Percentiles rank a stretch among this genome's conserved stretches.
These are phyloP conservation scores for Populus euphratica DNA, from an alignment of 345 rosid species.

Conservation along the genomic window DNA sequence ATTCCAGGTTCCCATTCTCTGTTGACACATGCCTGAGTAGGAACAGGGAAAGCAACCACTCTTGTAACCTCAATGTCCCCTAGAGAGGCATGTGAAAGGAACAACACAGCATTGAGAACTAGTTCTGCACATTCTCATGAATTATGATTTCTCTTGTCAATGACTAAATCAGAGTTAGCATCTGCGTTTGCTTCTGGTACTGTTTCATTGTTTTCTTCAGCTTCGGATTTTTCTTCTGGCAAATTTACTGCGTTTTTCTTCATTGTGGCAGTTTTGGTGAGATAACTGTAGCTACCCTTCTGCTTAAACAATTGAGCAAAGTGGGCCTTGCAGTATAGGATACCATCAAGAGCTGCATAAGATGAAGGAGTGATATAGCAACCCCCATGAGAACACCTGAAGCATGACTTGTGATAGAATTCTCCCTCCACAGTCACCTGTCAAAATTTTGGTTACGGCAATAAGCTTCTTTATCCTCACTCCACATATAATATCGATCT, in stretches of 20 bases:
- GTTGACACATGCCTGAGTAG: neutral
- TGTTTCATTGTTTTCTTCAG: constrained; percentile 7
- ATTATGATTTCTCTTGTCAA: constrained; percentile 11
- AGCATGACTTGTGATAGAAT: constrained; percentile 50
- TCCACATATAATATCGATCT: neutral
- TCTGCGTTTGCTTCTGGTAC: constrained; percentile 10
- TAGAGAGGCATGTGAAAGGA: neutral
- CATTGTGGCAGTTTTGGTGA: constrained; percentile 30
- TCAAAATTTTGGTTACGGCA: neutral
- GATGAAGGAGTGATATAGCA: constrained; percentile 42
- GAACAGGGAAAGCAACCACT: neutral
- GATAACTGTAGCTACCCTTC: constrained; percentile 43
- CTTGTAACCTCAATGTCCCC: neutral
- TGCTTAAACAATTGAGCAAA: constrained; percentile 52
- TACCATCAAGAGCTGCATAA: constrained; percentile 51
- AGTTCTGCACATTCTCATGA: neutral
- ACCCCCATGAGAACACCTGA: constrained; percentile 54
- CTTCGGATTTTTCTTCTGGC: constrained; percentile 7
- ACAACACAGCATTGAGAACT: neutral
- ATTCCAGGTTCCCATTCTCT: neutral
- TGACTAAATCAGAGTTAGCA: neutral
- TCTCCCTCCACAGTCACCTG: constrained; percentile 54
- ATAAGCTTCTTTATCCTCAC: neutral
- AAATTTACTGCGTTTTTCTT: constrained; percentile 15
- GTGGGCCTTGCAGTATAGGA: constrained; percentile 51